Base-by-base conservation (phyloP, 805 yeast species). In the Nakazawaea ishiwadae region DNA sequence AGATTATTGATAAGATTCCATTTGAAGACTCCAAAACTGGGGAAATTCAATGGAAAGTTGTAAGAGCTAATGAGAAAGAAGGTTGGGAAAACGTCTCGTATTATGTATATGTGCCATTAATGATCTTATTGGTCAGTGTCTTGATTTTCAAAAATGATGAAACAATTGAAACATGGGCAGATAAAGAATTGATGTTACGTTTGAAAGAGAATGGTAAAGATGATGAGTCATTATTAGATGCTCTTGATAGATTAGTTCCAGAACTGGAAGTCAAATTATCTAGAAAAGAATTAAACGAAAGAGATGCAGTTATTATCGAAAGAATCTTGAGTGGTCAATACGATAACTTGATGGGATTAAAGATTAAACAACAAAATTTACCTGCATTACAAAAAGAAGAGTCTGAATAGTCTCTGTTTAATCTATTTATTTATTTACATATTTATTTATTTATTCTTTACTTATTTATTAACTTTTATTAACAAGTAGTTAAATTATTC, bases 61-160 rank as follows among this genome's bases (percentile, higher is more conserved):
- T 87, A 35, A 73, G 93, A 48, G 88, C 79, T 56, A 76, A 81
- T 40, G 79, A 75, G 53, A 79, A 79, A 56, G 95, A 86, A 65
- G 95, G 95, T 37, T 86, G 95, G 95, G 95, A 87, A 58, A 68
- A 69, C 48, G 69, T 84, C 42, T 79, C 81, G 53, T 85, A 81
- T 65, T 81, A 74, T 60, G 66, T 81, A 42, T 83, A 82, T 50
- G 73, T 86, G 45, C 96, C 96, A 15, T 78, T 80, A 19, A 68
- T 83, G 56, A 65, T 77, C 37, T 66, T 79, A 48, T 63, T 84
- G 35, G 67, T 79, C 40, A 77, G 69, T 29, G 62, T 73, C 15
- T 62, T 73, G 45, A 51, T 73, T 35, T 79, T 76, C 63, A 68
- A 75, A 48, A 64, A 69, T 39, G 74, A 72, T 45, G 73, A 71